Conservation (phyloP, 305 asterid genomes). For the Nicotiana rustica region DNA sequence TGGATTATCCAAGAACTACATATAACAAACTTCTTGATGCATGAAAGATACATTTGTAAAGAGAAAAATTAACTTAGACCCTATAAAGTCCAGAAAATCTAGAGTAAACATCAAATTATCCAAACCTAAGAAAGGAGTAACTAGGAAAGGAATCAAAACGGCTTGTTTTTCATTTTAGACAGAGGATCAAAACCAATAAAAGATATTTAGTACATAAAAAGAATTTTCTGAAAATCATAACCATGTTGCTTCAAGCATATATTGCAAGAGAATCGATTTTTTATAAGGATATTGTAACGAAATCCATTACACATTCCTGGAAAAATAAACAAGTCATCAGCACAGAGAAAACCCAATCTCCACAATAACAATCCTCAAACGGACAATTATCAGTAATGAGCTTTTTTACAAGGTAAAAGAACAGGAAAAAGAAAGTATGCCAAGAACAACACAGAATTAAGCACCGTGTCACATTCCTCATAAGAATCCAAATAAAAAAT, state of each 20-base stretch:
- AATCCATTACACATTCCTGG: background rate
- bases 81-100: background rate
- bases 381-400: background rate
- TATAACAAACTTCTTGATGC: background rate
- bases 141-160: background rate
- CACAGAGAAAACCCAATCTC: too few species aligned
- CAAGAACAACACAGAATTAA: background rate
- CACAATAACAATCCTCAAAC: background rate
- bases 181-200: background rate
- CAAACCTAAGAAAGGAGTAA: background rate
- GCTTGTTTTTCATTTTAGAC: background rate
- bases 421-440: background rate
- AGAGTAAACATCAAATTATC: background rate
- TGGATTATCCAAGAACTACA: background rate
- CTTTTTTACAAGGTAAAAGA: background rate
- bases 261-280: background rate
- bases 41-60: conserved; percentile 7
- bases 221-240: background rate
- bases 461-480: background rate
- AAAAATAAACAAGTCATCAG: background rate
- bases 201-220: background rate
- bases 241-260: background rate
- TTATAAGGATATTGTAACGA: background rate
- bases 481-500: background rate
- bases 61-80: background rate